Conservation (phyloP, 768 basidiomycete species). For the Lactarius hatsudake region DNA sequence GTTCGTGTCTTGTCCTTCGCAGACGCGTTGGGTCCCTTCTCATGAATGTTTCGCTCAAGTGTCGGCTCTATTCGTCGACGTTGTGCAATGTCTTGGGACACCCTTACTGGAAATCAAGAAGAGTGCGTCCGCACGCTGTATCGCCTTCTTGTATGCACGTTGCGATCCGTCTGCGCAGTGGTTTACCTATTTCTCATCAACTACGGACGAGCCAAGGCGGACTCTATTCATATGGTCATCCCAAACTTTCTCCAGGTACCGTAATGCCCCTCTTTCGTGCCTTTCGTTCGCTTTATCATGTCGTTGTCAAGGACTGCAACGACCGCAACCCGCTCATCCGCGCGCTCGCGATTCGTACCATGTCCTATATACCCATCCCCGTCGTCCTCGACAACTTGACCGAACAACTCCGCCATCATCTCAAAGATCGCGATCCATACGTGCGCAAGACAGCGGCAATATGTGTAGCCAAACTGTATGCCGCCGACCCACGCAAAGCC, state of each 20-base stretch:
- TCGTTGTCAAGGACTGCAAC: slow-evolving; percentile 73
- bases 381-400: slow-evolving; percentile 79
- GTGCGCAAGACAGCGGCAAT: slow-evolving; percentile 98
- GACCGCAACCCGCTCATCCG: slow-evolving; percentile 97
- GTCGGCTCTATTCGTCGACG: slow-evolving; percentile 93
- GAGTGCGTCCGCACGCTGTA: slow-evolving; percentile 55
- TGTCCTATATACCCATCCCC: slow-evolving; percentile 97
- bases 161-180: slow-evolving; percentile 50
- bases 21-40: slow-evolving; percentile 26
- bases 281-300: slow-evolving; percentile 8
- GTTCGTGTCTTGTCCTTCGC: slow-evolving; percentile 50
- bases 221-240: slow-evolving; percentile 64
- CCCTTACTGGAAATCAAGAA: slow-evolving; percentile 98
- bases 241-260: slow-evolving; percentile 22
- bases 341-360: slow-evolving; percentile 95
- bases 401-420: slow-evolving; percentile 87
- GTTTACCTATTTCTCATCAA: slow-evolving; percentile 97
- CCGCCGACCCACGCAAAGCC: slow-evolving; percentile 80
- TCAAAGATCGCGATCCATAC: slow-evolving; percentile 95
- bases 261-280: not conserved
- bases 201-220: slow-evolving; percentile 91
- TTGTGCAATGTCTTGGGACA: slow-evolving; percentile 92
- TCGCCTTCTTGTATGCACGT: slow-evolving; percentile 5
- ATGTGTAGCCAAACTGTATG: slow-evolving; percentile 93
- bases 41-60: slow-evolving; percentile 46